Base-by-base conservation (phyloP, 202 grass and related monocot species). In the Eragrostis tef region DNA sequence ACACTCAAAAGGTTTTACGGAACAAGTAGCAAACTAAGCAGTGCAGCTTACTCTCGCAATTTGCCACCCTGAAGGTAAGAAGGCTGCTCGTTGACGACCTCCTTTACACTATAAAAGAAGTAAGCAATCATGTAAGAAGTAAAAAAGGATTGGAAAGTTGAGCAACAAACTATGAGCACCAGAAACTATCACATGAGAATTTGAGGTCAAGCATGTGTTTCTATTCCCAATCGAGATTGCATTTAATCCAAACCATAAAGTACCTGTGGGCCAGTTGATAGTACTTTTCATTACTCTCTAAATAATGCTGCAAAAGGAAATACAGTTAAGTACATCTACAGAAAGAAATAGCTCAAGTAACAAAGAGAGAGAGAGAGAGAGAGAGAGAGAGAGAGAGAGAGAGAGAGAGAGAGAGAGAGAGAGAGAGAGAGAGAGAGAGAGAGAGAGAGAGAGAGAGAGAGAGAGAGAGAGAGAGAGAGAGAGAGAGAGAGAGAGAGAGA, bases 241-340 rank as follows among this genome's bases (percentile, higher is more conserved):
- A 52, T 22, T 86, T 57, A 54, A 73, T 83, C 34, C 60, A 73
- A 56, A 84, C 50, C 7, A 73, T 46, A 54, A 62, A 67, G 39
- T 92, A 99, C 96, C 96, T 99, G 80, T 99, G 96, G 43, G 96
- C 96, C 79, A 99, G 79, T 67, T 91, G 75, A 84, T 99, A 99
- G 81, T 99, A 99, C 53, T 99, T 99, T 47, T 99, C 96, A 64
- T 99, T 99, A 89, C 96, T 99, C 80, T 99, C 96, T 53, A 99
- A 81, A 93, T 99, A 99, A 88, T 99, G 91, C 96, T 99, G 90
- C 53, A 93, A 73, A 85, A 89, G 34, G 16, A 83, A 81, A 70
- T n/a, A 59, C 45, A 64, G 60, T 83, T 82, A 79, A 62, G 69
- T 56, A 78, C n/a, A 79, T 64, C 64, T 74, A 75, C 61, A 83